Base-by-base conservation (phyloP, 2,329 filamentous ascomycete genomes). In the Colletotrichum euphorbiae region DNA sequence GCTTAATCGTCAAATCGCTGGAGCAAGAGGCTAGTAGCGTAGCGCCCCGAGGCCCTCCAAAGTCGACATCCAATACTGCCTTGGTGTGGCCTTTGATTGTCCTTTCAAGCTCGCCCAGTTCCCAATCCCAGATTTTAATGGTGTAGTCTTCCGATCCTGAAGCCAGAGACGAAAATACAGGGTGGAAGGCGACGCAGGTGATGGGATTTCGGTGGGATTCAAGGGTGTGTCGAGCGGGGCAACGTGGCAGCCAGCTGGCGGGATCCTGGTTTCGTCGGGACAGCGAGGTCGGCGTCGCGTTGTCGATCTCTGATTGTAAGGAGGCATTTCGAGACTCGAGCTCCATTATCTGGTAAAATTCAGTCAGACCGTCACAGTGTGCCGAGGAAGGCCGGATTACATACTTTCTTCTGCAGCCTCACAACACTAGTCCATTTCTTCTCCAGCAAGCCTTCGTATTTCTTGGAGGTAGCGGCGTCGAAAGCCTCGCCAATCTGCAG, bases 351-450 rank as follows among this genome's bases (percentile, higher is more conserved):
- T 97, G 74, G 21, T 13, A 42, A 6, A 33, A 15, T 31, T 67
- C 58, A 62, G 62, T 55, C 38, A 31, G 12, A n/a, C 12, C 38
- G 31, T 15, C 7, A n/a, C 8, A 12, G 3, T 11, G 7, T 6
- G 9, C 11, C 15, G 48, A 31, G 51, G 54, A 19, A 17, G 58
- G 48, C 45, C 33, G 38, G 33, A 46, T 50, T 61, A 71, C 80
- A 57, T 80, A 92, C 93, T 92, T 97, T 98, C 81, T 97, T 98
- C 81, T 98, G 95, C 79, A 98, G 80, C 70, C 95, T 88, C 75
- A 98, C 94, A 31, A 98, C 92, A 75, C 93, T 96, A 19, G 95
- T 98, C 95, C 95, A 98, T 84, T 98, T 98, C 87, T 97, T 98
- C 85, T 98, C 95, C 72, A 98, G 81, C 31, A 98, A 81, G 2